A percentile compares a stretch with the other conserved stretches of the same genome.
Evolutionary conservation across 345 rosid genomes (phyloP).

Genomic region (Populus euphratica): DNA sequence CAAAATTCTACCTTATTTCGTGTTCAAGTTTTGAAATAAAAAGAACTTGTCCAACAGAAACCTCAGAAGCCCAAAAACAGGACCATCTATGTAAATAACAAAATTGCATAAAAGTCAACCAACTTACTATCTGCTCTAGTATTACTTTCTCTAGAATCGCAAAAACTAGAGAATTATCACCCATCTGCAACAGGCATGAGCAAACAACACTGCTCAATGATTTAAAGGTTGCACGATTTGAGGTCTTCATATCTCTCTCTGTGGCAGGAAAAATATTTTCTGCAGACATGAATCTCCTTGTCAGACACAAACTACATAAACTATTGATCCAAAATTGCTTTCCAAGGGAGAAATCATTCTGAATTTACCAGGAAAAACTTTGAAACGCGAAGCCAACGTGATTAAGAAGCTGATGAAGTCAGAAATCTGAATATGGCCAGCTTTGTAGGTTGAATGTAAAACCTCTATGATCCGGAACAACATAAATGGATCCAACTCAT

Average conservation of each 20-base stretch:
- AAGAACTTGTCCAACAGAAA: background rate
- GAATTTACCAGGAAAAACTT: constrained; percentile 55
- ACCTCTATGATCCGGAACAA: constrained; percentile 54
- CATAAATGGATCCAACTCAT: constrained; percentile 51
- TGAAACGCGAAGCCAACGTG: constrained; percentile 54
- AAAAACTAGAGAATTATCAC: constrained; percentile 61
- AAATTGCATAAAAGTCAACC: background rate
- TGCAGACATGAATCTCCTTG: constrained; percentile 28
- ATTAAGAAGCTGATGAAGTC: constrained; percentile 65
- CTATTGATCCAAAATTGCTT: background rate
- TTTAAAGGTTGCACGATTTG: constrained; percentile 42
- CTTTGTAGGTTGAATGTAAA: constrained; percentile 55
- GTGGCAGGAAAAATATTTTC: constrained; percentile 32
- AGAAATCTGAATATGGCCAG: constrained; percentile 61
- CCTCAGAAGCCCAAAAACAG: background rate
- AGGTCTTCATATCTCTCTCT: constrained; percentile 25
- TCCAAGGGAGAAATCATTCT: constrained; percentile 10
- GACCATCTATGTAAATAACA: background rate
- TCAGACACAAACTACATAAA: constrained; percentile 13
- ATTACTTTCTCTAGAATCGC: constrained; percentile 49
- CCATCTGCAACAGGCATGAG: constrained; percentile 56
- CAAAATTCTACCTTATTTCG: background rate
- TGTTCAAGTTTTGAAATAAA: background rate
- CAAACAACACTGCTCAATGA: constrained; percentile 42
- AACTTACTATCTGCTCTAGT: constrained; percentile 62